Conservation (phyloP, 176 grass and related monocot species). For the Typha latifolia region DNA sequence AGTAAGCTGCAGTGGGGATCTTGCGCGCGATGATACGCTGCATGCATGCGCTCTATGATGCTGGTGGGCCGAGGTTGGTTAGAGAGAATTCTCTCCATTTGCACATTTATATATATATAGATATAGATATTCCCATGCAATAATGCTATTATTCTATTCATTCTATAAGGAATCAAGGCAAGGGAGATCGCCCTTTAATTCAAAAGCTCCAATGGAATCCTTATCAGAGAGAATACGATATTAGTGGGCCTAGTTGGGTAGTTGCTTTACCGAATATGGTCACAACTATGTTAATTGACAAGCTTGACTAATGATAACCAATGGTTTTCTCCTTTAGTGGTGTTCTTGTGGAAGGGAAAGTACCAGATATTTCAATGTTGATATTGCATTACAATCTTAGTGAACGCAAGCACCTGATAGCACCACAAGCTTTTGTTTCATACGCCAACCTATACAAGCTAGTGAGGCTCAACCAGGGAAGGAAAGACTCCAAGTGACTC, state of each 20-base stretch:
- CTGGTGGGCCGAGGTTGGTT: background rate
- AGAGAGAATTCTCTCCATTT: background rate
- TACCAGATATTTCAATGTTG: too few species aligned
- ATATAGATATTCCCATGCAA: background rate
- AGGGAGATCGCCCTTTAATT: background rate
- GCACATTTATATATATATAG: background rate
- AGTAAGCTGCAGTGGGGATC: background rate
- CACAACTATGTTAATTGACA: background rate
- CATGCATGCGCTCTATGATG: background rate
- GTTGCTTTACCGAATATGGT: conserved; percentile 3
- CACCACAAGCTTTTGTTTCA: too few species aligned
- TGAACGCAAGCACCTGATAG: too few species aligned
- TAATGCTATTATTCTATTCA: background rate
- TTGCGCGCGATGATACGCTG: background rate
- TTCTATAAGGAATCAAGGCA: background rate
- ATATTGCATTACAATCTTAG: too few species aligned
- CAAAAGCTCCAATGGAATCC: background rate
- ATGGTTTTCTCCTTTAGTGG: too few species aligned
- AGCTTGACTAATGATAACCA: background rate
- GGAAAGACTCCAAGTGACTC: too few species aligned
- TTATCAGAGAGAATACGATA: background rate
- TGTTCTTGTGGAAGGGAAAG: too few species aligned
- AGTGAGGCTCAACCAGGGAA: too few species aligned
- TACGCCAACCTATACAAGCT: too few species aligned
- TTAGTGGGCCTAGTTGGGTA: background rate